phyloP scores from a whole-genome alignment of 2,329 filamentous ascomycete genomes.

The Pseudogymnoascus sp. region DNA sequence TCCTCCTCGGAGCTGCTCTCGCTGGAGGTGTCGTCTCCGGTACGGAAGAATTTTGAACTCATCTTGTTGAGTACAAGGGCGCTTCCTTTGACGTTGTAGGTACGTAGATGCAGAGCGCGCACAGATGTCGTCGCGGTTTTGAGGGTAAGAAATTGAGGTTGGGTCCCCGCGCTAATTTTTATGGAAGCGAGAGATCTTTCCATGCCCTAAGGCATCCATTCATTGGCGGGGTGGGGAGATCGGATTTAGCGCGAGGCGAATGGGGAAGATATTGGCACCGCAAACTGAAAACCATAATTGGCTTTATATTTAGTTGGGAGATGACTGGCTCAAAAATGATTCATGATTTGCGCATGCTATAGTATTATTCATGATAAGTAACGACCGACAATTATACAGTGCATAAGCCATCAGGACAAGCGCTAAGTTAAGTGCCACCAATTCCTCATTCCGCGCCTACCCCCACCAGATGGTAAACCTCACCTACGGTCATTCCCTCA shows the following conservation, averaged over 20 bases:
- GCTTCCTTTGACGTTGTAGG: constrained; percentile 9
- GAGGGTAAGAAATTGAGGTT: constrained; percentile 8
- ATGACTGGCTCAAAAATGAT: not conserved
- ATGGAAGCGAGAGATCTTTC: constrained; percentile 9
- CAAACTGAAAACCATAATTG: not conserved
- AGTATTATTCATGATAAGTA: not conserved
- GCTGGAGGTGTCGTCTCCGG: constrained; percentile 68
- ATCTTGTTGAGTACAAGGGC: constrained; percentile 9
- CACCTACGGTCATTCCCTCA: constrained; percentile 21
- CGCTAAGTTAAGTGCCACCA: not conserved
- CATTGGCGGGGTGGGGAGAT: constrained; percentile 4
- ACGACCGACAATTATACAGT: not conserved
- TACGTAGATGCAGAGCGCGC: constrained; percentile 9
- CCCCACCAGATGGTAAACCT: not conserved
- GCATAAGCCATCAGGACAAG: not conserved
- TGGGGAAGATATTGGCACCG: not conserved
- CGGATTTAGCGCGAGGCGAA: constrained; percentile 2
- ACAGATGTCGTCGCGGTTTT: constrained; percentile 8
- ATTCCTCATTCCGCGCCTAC: not conserved
- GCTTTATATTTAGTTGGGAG: not conserved
- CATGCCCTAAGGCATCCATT: constrained; percentile 10
- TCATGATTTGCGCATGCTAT: not conserved
- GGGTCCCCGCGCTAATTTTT: constrained; percentile 10
- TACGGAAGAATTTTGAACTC: constrained; percentile 10
- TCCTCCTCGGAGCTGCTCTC: constrained; percentile 90